A percentile compares a stretch with the other conserved stretches of the same genome.
Conservation (phyloP, 2,329 filamentous ascomycete genomes). For the Fusarium pininemorale region DNA sequence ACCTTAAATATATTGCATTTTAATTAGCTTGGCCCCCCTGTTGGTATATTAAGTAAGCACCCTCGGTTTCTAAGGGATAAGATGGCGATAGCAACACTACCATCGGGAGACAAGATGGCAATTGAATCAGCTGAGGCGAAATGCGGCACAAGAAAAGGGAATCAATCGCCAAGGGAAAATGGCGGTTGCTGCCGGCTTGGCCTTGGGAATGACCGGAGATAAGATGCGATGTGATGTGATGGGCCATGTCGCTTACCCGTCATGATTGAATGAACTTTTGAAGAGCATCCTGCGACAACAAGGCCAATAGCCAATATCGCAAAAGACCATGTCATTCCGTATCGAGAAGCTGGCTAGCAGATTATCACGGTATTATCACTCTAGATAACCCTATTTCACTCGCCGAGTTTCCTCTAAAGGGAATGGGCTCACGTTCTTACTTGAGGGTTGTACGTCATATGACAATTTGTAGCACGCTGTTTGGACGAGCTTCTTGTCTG, state of each 20-base stretch:
- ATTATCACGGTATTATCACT: neutral
- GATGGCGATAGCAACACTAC: neutral
- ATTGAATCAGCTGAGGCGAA: neutral
- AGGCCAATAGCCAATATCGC: neutral
- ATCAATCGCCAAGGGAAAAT: conserved; percentile 2
- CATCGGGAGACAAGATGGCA: neutral
- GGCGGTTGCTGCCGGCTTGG: conserved; percentile 22
- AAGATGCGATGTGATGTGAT: neutral
- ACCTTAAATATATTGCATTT: no score
- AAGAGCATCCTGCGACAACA: neutral
- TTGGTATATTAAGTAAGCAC: no score
- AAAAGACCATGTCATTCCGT: neutral
- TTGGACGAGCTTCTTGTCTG: neutral
- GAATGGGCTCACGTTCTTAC: neutral
- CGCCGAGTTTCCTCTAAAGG: neutral
- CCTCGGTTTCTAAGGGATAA: neutral
- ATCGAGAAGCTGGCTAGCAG: conserved; percentile 22
- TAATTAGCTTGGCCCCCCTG: no score
- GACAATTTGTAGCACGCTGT: conserved; percentile 2
- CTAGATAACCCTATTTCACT: conserved; percentile 3
- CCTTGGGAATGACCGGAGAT: conserved; percentile 24
- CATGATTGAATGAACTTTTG: conserved; percentile 6
- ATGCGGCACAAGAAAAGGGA: neutral
- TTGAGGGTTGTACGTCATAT: conserved; percentile 14
- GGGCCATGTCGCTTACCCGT: neutral